Percentiles rank a stretch among this genome's conserved stretches.
These are phyloP conservation scores for Hyaloperonospora brassicae DNA, from an alignment of 352 stramenopile genomes.

Conservation along the genomic window DNA sequence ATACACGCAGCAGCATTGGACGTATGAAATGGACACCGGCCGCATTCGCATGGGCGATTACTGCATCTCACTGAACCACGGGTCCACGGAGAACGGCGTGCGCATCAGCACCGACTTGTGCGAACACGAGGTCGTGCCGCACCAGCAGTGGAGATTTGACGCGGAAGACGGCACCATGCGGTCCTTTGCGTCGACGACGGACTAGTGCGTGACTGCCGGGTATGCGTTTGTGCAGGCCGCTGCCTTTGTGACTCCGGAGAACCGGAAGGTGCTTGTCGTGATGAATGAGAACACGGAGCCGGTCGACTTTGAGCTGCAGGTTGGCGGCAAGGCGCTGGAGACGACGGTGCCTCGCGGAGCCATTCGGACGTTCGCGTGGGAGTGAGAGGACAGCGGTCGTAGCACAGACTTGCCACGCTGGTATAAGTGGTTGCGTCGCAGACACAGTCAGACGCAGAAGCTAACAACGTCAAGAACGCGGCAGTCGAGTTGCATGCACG, in stretches of 20 bases:
- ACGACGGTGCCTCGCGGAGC: conserved; percentile 46
- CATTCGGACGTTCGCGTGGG: conserved; percentile 73
- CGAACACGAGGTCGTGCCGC: conserved; percentile 22
- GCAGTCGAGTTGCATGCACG: too few relatives aligned
- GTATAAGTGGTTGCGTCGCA: too few relatives aligned
- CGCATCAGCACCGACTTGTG: conserved; percentile 51
- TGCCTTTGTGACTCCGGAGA: conserved; percentile 62
- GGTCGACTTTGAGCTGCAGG: conserved; percentile 52
- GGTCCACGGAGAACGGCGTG: conserved; percentile 41
- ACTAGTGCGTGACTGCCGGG: conserved; percentile 75
- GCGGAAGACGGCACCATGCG: conserved; percentile 42
- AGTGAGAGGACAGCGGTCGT: conserved; percentile 18
- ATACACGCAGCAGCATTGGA: conserved; percentile 64
- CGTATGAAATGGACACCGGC: conserved; percentile 34
- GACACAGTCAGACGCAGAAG: neutral
- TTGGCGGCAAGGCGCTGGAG: conserved; percentile 34
- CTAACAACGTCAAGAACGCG: conserved; percentile 2
- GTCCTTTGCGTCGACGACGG: conserved; percentile 25
- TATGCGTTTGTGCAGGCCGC: conserved; percentile 67
- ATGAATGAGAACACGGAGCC: conserved; percentile 82
- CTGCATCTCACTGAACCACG: conserved; percentile 65
- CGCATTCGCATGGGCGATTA: conserved; percentile 53
- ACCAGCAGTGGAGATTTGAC: conserved; percentile 61
- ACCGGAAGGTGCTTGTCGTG: conserved; percentile 72
- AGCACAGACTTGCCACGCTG: too few relatives aligned